Conservation (phyloP, 495 filamentous ascomycete species). For the Apiosordaria backusii region DNA sequence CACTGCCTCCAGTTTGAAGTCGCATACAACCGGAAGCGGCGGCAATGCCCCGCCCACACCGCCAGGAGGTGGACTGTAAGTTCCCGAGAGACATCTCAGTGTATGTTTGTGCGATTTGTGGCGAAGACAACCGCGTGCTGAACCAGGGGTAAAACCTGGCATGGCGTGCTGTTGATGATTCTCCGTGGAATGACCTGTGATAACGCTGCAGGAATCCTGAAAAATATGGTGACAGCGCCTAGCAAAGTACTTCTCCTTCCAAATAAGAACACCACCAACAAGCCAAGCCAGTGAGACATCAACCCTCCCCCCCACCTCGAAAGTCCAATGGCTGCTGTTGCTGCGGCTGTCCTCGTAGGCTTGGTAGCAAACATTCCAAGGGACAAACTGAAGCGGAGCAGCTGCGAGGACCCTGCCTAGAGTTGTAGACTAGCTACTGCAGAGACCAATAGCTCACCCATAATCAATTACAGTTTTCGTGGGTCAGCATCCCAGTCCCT, state of each 20-base stretch:
- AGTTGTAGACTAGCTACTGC: background rate
- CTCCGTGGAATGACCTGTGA: background rate
- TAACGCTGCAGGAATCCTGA: background rate
- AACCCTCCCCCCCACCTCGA: background rate
- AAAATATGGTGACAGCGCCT: background rate
- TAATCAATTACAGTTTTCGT: no score
- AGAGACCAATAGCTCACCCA: background rate
- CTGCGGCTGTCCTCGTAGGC: background rate
- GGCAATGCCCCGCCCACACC: background rate
- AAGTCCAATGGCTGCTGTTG: background rate
- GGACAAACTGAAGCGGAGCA: background rate
- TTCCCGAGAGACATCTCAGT: background rate
- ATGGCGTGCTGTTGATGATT: background rate
- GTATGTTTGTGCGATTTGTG: background rate
- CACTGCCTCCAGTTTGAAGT: background rate
- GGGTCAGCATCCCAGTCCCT: background rate
- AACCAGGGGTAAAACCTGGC: background rate
- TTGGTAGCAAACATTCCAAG: background rate
- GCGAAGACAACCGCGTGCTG: background rate
- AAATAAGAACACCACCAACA: background rate
- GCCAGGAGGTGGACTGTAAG: background rate
- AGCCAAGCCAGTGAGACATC: background rate
- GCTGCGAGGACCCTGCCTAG: background rate
- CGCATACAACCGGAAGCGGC: background rate
- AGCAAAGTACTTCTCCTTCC: background rate